Base-by-base conservation (phyloP, 225 moss, liverwort and hornwort genomes). In the Lunularia cruciata region DNA sequence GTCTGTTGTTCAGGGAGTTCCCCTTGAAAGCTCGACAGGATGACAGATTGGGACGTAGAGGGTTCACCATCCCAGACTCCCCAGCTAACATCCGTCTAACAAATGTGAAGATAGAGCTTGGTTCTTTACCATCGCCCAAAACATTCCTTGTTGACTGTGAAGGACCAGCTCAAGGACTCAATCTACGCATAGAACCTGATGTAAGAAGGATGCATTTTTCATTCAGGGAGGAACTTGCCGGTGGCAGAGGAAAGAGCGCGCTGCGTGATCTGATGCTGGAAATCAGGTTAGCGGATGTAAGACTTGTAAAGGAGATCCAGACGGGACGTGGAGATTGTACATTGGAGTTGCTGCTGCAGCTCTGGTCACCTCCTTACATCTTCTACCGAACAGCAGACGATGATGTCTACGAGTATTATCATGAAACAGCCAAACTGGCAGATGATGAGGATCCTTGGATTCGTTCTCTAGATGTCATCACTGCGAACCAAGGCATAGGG, bases 381-480 rank as follows among this genome's bases (percentile, higher is more conserved):
- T 90, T 83, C 66, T 92, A 85, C 68, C 73, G 88, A 54, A 88
- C 89, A 4, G 72, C 84, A 0, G 84, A 86, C 7, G 96, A 98
- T 57, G 92, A 91, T 47, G 74, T 89, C 0, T 57, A 67, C 16
- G 77, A 82, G 51, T 85, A 65, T 46, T 73, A 77, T 23, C 30
- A 72, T 4, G 85, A 82, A 3, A 76, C 77, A 12, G 74, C 82
- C 9, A 80, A 81, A 6, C 78, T 90, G 4, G 80, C 78, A 0
- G 92, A 98, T 28, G 96, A 98, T 34, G 90, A 85, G 31, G 96
- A 98, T 33, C 96, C 96, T 5, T 92, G 96, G 96, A 98, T 86
- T 47, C 89, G 96, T 25, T 85, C 75, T 8, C 0, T 79, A 19
- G 96, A 98, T 30, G 55, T 72, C 18, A 81, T 90, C 47, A 92